Conservation (phyloP, 2,329 filamentous ascomycete species). For the Boeremia exigua region DNA sequence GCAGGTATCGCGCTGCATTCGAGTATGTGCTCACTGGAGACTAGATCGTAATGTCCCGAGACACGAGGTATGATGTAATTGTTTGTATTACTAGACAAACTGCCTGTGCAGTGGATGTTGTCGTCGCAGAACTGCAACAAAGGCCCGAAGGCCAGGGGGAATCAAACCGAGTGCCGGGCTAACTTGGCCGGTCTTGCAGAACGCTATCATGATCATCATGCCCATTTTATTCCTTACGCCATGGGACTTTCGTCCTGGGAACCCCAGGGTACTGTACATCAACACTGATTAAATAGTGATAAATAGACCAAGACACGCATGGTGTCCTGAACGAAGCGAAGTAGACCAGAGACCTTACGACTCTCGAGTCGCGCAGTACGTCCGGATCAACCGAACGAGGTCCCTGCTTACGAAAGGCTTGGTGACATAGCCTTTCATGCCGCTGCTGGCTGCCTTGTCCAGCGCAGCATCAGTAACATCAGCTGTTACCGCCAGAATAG, state of each 20-base stretch:
- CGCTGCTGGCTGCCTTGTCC: constrained; percentile 64
- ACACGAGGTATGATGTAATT: constrained; percentile 2
- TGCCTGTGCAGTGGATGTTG: constrained; percentile 6
- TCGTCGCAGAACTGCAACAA: constrained; percentile 8
- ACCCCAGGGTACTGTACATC: constrained; percentile 14
- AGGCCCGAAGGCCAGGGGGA: constrained; percentile 15
- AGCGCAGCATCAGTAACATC: constrained; percentile 70
- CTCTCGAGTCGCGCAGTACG: constrained; percentile 48
- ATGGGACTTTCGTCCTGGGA: constrained; percentile 11
- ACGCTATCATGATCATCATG: constrained; percentile 29
- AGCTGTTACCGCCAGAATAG: constrained; percentile 68
- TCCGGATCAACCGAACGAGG: constrained; percentile 64
- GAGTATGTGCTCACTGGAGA: too few species aligned
- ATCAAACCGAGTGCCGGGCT: constrained; percentile 17
- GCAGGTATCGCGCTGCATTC: not conserved
- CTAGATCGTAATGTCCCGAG: not conserved
- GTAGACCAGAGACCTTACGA: constrained; percentile 1
- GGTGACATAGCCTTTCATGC: constrained; percentile 72
- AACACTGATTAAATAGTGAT: constrained; percentile 16
- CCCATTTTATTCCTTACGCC: constrained; percentile 15
- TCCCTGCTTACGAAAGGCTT: constrained; percentile 71
- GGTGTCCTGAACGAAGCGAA: constrained; percentile 13
- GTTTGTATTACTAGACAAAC: constrained; percentile 11
- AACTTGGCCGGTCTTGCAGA: constrained; percentile 17
- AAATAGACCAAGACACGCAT: constrained; percentile 18